Conservation (phyloP, 257 asterid species). For the Perilla frutescens region DNA sequence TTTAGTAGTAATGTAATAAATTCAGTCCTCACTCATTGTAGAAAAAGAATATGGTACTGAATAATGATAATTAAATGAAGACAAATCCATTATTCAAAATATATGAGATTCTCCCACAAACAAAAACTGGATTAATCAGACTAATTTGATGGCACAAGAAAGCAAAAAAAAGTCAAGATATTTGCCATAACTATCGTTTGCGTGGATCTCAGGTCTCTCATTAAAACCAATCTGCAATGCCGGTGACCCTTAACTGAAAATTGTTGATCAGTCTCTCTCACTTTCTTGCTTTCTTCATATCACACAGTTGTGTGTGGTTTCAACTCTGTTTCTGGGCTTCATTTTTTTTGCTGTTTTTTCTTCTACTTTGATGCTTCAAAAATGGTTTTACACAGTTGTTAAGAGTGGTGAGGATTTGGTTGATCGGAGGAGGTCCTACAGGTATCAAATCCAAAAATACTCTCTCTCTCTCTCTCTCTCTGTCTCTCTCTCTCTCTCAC, state of each 20-base stretch:
- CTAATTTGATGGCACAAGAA: constrained; percentile 6
- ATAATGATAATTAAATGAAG: neutral
- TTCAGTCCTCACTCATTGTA: neutral
- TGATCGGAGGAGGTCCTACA: constrained; percentile 29
- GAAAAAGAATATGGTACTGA: neutral
- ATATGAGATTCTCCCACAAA: constrained; percentile 12
- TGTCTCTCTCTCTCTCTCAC: constrained; percentile 10
- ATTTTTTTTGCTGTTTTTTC: neutral
- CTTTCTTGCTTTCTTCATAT: neutral
- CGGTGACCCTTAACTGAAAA: constrained; percentile 56
- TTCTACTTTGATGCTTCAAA: neutral
- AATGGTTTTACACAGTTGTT: constrained; percentile 25
- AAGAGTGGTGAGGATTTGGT: constrained; percentile 18
- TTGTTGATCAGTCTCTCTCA: constrained; percentile 46
- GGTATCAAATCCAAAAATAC: constrained; percentile 24
- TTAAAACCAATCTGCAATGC: constrained; percentile 40
- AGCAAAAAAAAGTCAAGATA: constrained; percentile 26
- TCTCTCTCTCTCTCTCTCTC: constrained; percentile 32
- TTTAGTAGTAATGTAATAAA: neutral
- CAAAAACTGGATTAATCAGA: neutral
- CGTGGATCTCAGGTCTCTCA: constrained; percentile 61
- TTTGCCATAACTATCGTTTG: constrained; percentile 27
- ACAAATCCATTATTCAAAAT: constrained; percentile 12
- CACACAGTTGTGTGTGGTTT: neutral
- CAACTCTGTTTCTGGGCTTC: neutral